phyloP scores from a whole-genome alignment of 305 asterid species.

The Solanum hybrid region DNA sequence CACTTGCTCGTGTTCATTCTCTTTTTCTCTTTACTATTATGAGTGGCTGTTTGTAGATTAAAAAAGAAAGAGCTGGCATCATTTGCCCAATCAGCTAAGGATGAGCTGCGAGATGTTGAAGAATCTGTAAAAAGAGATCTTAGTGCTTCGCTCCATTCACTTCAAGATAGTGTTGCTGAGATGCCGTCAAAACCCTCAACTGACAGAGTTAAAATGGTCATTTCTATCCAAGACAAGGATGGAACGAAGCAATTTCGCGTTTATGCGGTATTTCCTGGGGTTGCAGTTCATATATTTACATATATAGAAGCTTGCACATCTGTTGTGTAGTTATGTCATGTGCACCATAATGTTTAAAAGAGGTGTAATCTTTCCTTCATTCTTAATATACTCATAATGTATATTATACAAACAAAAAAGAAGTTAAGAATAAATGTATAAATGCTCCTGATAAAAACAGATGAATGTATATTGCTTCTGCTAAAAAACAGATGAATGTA shows the following conservation, averaged over 20 bases:
- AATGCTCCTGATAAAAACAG: neutral
- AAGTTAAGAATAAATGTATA: neutral
- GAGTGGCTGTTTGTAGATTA: slow-evolving; percentile 35
- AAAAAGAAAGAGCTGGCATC: slow-evolving; percentile 74
- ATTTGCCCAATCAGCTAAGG: slow-evolving; percentile 58
- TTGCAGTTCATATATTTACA: neutral
- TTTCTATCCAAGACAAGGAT: slow-evolving; percentile 65
- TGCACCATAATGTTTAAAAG: neutral
- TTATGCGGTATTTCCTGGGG: slow-evolving; percentile 31
- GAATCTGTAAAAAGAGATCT: slow-evolving; percentile 64
- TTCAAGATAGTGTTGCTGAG: slow-evolving; percentile 23
- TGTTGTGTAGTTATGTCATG: neutral
- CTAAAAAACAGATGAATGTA: neutral
- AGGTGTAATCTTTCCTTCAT: neutral
- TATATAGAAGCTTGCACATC: neutral
- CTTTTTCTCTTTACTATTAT: slow-evolving; percentile 7
- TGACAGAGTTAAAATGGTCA: slow-evolving; percentile 56
- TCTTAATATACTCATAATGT: neutral
- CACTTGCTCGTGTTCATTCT: neutral
- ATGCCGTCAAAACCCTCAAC: slow-evolving; percentile 27
- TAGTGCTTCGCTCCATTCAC: slow-evolving; percentile 30
- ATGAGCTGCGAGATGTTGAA: slow-evolving; percentile 57
- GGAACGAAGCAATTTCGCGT: slow-evolving; percentile 54
- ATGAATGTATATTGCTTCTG: neutral
- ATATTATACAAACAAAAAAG: neutral